Conservation (phyloP, 148 eudicot genomes). For the Nepenthes gracilis region DNA sequence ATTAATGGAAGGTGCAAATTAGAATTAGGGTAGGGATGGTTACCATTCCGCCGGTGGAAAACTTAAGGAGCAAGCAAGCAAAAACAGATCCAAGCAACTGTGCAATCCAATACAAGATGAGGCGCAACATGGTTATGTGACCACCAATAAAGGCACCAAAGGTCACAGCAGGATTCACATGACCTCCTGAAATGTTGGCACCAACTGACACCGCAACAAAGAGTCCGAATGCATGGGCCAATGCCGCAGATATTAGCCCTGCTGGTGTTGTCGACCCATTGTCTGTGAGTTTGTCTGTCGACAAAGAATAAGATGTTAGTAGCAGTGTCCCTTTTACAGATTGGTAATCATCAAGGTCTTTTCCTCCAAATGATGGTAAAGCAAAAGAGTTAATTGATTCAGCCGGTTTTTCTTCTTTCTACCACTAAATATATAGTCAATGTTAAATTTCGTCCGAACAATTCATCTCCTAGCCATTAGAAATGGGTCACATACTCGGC, state of each 20-base stretch:
- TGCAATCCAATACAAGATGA: conserved; percentile 13
- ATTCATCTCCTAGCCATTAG: too few species aligned
- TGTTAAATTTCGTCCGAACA: too few species aligned
- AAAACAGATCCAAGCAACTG: conserved; percentile 15
- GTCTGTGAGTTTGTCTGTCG: conserved; percentile 12
- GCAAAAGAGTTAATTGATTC: too few species aligned
- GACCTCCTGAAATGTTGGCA: conserved; percentile 18
- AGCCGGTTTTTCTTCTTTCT: too few species aligned
- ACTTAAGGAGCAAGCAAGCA: conserved; percentile 14
- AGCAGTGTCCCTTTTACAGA: too few species aligned
- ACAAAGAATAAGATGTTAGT: background rate
- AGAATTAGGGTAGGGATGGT: background rate
- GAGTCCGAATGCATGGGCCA: conserved; percentile 13
- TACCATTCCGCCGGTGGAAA: conserved; percentile 10
- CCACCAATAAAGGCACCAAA: conserved; percentile 20
- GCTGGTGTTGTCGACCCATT: conserved; percentile 8
- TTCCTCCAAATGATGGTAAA: too few species aligned
- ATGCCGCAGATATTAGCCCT: conserved; percentile 7
- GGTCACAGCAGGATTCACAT: conserved; percentile 18
- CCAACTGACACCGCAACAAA: conserved; percentile 15
- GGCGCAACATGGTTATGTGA: conserved; percentile 14
- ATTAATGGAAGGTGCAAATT: background rate
- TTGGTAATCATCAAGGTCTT: too few species aligned
- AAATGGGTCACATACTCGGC: too few species aligned
- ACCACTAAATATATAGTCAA: too few species aligned